phyloP scores from a whole-genome alignment of 2,329 filamentous ascomycete genomes.

The Hymenoscyphus fructigenus region DNA sequence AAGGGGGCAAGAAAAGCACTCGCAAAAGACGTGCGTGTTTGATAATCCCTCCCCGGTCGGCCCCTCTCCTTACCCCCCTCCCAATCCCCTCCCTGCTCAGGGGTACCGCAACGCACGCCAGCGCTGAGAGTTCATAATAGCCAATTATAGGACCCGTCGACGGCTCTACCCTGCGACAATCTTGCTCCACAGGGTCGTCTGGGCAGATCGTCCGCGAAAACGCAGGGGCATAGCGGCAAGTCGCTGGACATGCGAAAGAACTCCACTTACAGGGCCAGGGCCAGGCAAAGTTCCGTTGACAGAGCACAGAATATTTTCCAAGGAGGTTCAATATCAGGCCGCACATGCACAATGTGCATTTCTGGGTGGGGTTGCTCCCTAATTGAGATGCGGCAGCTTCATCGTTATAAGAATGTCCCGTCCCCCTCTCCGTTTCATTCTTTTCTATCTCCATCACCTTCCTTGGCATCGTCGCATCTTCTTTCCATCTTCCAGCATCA shows the following conservation, averaged over 20 bases:
- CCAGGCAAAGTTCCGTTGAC: too few relatives aligned
- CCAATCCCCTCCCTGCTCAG: neutral
- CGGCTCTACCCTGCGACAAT: neutral
- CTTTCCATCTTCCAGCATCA: slow-evolving; percentile 16
- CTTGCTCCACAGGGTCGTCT: neutral
- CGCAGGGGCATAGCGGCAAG: neutral
- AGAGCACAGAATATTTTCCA: too few relatives aligned
- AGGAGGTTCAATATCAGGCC: neutral
- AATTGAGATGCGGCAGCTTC: neutral
- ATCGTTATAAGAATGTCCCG: slow-evolving; percentile 22
- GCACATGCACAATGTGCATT: neutral
- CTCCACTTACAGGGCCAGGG: neutral
- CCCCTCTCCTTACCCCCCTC: neutral
- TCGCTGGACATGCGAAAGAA: neutral
- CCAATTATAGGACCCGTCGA: neutral
- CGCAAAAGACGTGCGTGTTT: neutral
- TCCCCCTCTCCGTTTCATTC: slow-evolving; percentile 14
- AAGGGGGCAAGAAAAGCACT: neutral
- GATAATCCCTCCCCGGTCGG: neutral
- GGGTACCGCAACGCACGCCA: neutral
- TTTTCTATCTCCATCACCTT: slow-evolving; percentile 17
- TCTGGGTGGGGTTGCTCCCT: neutral
- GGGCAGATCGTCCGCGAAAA: slow-evolving; percentile 1
- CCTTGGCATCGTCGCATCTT: slow-evolving; percentile 20
- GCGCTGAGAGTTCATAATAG: neutral